Conservation (phyloP, 2,329 filamentous ascomycete species). For the Seiridium cupressi region DNA sequence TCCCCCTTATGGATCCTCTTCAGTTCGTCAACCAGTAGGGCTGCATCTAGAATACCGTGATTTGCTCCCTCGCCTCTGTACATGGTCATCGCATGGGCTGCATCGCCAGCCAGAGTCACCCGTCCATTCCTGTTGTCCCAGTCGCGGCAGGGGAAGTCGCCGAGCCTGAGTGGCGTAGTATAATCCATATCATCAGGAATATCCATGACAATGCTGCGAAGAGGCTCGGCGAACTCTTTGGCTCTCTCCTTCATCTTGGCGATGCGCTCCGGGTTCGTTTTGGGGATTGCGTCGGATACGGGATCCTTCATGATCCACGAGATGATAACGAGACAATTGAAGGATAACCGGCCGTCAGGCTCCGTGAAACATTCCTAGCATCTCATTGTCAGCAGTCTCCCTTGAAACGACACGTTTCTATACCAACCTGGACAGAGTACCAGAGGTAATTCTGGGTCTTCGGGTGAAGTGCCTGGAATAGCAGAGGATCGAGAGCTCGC, state of each 20-base stretch:
- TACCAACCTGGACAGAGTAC: conserved; percentile 44
- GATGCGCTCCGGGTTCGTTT: conserved; percentile 28
- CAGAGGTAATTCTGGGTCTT: conserved; percentile 48
- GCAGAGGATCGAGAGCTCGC: conserved; percentile 48
- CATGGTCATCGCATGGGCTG: conserved; percentile 60
- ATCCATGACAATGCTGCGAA: conserved; percentile 38
- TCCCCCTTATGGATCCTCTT: neutral
- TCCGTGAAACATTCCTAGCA: conserved; percentile 1
- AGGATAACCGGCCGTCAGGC: conserved; percentile 31
- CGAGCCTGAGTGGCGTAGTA: conserved; percentile 13
- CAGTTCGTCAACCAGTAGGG: conserved; percentile 21
- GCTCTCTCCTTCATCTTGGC: conserved; percentile 38
- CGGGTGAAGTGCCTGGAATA: conserved; percentile 54
- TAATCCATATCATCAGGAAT: conserved; percentile 36
- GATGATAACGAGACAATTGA: conserved; percentile 42
- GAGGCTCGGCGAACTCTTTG: conserved; percentile 30
- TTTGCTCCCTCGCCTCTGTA: conserved; percentile 40
- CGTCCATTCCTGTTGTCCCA: conserved; percentile 42
- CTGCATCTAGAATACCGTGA: conserved; percentile 38
- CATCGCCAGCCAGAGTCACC: conserved; percentile 50
- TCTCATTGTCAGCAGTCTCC: neutral
- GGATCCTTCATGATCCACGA: conserved; percentile 40
- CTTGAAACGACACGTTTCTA: conserved; percentile 18
- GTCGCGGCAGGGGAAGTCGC: conserved; percentile 33
- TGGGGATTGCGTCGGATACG: conserved; percentile 29